Base-by-base conservation (phyloP, 2,329 filamentous ascomycete species). In the Clonostachys rhizophaga region DNA sequence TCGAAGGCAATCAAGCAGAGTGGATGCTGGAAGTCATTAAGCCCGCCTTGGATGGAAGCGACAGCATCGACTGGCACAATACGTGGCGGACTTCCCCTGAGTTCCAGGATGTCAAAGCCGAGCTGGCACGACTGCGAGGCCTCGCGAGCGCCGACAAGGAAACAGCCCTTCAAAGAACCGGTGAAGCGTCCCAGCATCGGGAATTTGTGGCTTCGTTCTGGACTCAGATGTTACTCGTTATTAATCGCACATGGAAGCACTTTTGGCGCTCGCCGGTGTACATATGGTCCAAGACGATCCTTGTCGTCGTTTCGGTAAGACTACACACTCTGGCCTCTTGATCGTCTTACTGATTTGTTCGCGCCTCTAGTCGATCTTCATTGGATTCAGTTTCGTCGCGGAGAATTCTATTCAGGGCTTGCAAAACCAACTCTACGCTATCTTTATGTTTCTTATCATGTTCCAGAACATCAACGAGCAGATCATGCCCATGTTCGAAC, bases 401-500 rank as follows among this genome's bases (percentile, higher is more conserved):
- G 17, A n/a, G 14, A 39, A 39, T n/a, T 8, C 80, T 12, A 78
- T 86, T 40, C 87, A 91, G 59, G 89, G 89, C 45, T 73, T 95
- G 12, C 87, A 91, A 65, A 91, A 92, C 68, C 87, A 91, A 55
- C 84, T 92, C 74, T 94, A 94, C 62, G 79, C 83, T 59, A 85
- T 94, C 53, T 95, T 94, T 75, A 87, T 91, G 76, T 68, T 92
- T 48, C 72, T 87, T 48, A 92, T 85, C 37, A 81, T 95, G 60
- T 95, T 95, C 61, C 86, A 86, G 52, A 84, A 89, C 58, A 74
- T 91, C 34, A 79, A 86, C 5, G 84, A 90, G 61, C 87, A 91
- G 58, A 86, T 86, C 40, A 91, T 94, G 87, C 89, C 89, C 2
- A 85, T 89, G 55, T 94, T 95, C 55, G 86, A 94, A 55, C 82